Evolutionary conservation across 2,329 filamentous ascomycete species (phyloP).

Genomic region (Talaromyces sp.): DNA sequence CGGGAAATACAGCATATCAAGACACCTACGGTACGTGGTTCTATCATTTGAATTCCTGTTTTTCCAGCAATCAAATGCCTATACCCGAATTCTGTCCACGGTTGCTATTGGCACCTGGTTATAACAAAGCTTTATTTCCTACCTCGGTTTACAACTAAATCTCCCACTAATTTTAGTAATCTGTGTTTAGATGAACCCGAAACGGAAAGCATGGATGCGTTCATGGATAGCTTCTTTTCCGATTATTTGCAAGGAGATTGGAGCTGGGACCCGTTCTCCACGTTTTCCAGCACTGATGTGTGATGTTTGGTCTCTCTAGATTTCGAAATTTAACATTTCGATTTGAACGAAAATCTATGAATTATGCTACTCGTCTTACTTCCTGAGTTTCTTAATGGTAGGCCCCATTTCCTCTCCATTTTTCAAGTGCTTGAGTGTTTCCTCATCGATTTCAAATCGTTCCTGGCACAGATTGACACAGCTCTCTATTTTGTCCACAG

Average conservation of each 20-base stretch:
- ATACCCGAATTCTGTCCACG: too few relatives aligned
- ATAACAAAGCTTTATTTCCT: too few relatives aligned
- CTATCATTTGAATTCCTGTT: not conserved
- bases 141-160: not conserved
- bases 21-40: not conserved
- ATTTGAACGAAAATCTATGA: too few relatives aligned
- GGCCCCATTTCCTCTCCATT: slow-evolving; percentile 29
- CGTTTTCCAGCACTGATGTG: not conserved
- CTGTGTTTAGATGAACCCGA: slow-evolving; percentile 7
- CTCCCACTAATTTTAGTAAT: not conserved
- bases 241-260: slow-evolving; percentile 21
- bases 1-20: not conserved
- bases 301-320: not conserved
- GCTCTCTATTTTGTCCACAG: slow-evolving; percentile 22
- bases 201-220: slow-evolving; percentile 13
- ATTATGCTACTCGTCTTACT: slow-evolving; percentile 13
- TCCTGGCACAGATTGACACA: slow-evolving; percentile 28
- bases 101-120: too few relatives aligned
- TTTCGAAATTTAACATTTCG: not conserved
- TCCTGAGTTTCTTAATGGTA: slow-evolving; percentile 30
- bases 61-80: not conserved
- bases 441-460: slow-evolving; percentile 30
- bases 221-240: slow-evolving; percentile 20
- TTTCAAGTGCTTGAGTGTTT: slow-evolving; percentile 26
- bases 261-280: slow-evolving; percentile 22